A percentile compares a stretch with the other conserved stretches of the same genome.
These are phyloP conservation scores for Stachybotrys elegans DNA, from an alignment of 2,329 filamentous ascomycete species.

Conservation along the genomic window DNA sequence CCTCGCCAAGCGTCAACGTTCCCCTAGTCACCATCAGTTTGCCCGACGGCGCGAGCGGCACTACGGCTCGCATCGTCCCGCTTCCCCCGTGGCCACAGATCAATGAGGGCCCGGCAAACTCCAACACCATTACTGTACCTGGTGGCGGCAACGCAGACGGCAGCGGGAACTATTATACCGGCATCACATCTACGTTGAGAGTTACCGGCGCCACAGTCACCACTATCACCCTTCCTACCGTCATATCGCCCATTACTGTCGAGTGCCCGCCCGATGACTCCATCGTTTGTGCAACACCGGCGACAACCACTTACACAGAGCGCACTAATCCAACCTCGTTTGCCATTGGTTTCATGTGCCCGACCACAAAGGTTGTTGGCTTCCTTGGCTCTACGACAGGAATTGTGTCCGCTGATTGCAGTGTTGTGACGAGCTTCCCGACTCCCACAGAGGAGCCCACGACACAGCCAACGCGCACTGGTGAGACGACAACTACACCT, in stretches of 20 bases:
- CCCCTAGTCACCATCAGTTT: slow-evolving; percentile 8
- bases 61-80: neutral
- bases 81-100: neutral
- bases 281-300: neutral
- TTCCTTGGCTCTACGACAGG: neutral
- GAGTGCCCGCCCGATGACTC: neutral
- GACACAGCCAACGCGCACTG: neutral
- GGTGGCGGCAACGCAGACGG: too few species aligned
- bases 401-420: neutral
- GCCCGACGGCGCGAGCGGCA: slow-evolving; percentile 3
- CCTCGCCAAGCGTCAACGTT: slow-evolving; percentile 11
- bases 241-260: neutral
- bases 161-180: too few species aligned
- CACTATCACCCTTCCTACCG: neutral
- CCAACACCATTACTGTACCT: neutral
- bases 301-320: neutral
- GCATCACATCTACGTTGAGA: too few species aligned
- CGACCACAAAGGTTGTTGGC: neutral
- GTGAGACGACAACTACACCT: neutral
- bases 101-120: neutral
- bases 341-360: neutral
- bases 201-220: neutral
- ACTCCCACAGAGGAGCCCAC: neutral
- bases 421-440: neutral
- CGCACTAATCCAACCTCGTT: neutral